Evolutionary conservation across 768 basidiomycete genomes (phyloP).

Genomic region (Leccinum variicolor): DNA sequence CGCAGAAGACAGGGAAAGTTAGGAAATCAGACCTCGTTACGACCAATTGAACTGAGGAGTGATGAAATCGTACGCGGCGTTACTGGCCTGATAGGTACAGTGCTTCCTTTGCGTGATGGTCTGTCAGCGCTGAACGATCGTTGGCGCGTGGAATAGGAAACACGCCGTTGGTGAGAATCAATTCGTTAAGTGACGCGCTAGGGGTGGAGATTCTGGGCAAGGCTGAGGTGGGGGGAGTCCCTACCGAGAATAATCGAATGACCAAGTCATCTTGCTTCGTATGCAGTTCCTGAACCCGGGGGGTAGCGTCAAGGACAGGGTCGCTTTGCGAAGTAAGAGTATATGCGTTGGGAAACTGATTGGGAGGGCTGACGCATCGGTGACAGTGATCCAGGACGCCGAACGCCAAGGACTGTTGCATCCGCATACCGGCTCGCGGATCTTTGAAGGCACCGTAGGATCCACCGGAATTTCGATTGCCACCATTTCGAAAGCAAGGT

Average conservation of each 20-base stretch:
- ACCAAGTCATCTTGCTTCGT: constrained; percentile 43
- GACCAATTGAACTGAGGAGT: constrained; percentile 68
- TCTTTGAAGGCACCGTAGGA: constrained; percentile 97
- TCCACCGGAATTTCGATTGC: constrained; percentile 97
- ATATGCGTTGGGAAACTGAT: neutral
- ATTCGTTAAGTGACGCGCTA: constrained; percentile 84
- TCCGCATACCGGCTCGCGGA: constrained; percentile 85
- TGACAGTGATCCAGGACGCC: constrained; percentile 89
- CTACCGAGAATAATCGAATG: neutral
- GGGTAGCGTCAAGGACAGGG: constrained; percentile 96
- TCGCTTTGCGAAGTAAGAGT: constrained; percentile 80
- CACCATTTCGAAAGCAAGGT: constrained; percentile 87
- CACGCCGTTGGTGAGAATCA: constrained; percentile 89
- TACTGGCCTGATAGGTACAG: constrained; percentile 83
- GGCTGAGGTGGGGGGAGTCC: constrained; percentile 65
- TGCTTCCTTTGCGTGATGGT: constrained; percentile 12
- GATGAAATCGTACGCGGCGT: constrained; percentile 82
- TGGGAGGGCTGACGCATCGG: neutral
- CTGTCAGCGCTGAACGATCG: neutral
- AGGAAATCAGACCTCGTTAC: constrained; percentile 33
- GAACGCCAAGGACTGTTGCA: constrained; percentile 78
- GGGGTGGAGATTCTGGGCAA: constrained; percentile 96
- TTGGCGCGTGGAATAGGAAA: constrained; percentile 56
- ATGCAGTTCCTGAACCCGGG: constrained; percentile 91
- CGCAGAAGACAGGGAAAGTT: constrained; percentile 42